Conservation (phyloP, 2,329 filamentous ascomycete genomes). For the Myriosclerotinia duriaeana region DNA sequence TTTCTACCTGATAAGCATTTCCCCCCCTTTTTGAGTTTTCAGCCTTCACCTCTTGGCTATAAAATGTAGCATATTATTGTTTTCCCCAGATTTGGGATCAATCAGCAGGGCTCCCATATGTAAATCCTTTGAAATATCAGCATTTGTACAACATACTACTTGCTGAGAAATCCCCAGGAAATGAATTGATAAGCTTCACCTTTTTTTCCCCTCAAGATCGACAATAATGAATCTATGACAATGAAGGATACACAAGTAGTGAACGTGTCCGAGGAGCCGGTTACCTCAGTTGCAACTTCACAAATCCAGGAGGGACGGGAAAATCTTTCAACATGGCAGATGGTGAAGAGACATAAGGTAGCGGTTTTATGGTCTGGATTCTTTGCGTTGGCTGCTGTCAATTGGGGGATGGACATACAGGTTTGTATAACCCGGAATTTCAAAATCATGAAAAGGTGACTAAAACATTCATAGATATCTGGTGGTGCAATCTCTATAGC, state of each 20-base stretch:
- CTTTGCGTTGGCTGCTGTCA: slow-evolving; percentile 17
- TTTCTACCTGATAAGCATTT: not conserved
- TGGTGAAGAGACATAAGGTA: slow-evolving; percentile 21
- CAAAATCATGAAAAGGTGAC: not conserved
- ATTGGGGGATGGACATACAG: slow-evolving; percentile 23
- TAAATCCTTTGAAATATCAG: slow-evolving; percentile 1
- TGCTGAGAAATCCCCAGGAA: not conserved
- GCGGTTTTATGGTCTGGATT: slow-evolving; percentile 22
- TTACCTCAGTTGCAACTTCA: not conserved
- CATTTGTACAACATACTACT: not conserved
- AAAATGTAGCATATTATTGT: not conserved
- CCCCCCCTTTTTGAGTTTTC: not conserved
- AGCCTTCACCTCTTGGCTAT: not conserved
- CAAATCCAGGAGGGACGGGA: not conserved
- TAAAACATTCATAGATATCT: slow-evolving; percentile 14
- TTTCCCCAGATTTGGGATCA: slow-evolving; percentile 13
- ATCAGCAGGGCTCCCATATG: slow-evolving; percentile 4
- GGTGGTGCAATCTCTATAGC: slow-evolving; percentile 13
- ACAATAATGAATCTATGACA: not conserved
- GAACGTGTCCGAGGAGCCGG: not conserved
- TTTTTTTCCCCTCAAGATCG: not conserved
- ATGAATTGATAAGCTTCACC: not conserved
- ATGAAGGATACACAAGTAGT: slow-evolving; percentile 8
- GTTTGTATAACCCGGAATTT: slow-evolving; percentile 2
- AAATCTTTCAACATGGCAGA: slow-evolving; percentile 17